Base-by-base conservation (phyloP, 2,329 filamentous ascomycete species). In the Xenosphaeropsis pyriputrescens region DNA sequence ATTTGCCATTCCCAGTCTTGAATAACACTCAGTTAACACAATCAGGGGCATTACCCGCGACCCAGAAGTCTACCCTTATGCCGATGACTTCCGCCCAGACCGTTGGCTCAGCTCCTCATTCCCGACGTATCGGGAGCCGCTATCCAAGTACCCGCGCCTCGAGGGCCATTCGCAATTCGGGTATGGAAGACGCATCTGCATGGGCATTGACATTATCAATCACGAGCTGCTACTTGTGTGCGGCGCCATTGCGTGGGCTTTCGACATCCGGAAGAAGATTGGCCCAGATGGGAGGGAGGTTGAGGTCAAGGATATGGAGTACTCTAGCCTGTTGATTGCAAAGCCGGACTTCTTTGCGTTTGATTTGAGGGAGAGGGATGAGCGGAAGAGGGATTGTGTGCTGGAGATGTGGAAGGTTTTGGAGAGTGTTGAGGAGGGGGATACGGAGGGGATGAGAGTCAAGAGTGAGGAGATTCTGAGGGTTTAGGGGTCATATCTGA, bases 111-210 rank as follows among this genome's bases (percentile, higher is more conserved):
- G 76, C 45, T 56, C 68, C n/a, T 59, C 58, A 15, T 80, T 68
- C 64, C 75, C 75, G 1, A 76, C 75, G 0, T 79, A 70, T 57
- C 70, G 77, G 48, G 73, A 72, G 48, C 75, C 75, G 0, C 63
- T 79, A n/a, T 67, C 67, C 2, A 64, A 67, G 39, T 78, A 70
- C 48, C 75, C 76, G 13, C 75, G 69, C 53, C 67, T 79, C 50
- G 71, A 74, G 45, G 67, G 66, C 29, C 73, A 78, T 67, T 69
- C 75, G 44, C 75, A 69, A 0, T 79, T 79, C 48, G 75, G 75
- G 18, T 79, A 67, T 62, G 75, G 75, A 26, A 70, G 74, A 32
- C 65, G 75, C 43, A 67, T 68, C 12, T 80, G 75, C 47, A 63
- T 77, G 4, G 75, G 74, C 5, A 70, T 75, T 56, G 68, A 69